Evolutionary conservation across 306 rosid species (phyloP), one percentile per base, ranked within the genome.

Genomic region (Amphicarpaea edgeworthii): DNA sequence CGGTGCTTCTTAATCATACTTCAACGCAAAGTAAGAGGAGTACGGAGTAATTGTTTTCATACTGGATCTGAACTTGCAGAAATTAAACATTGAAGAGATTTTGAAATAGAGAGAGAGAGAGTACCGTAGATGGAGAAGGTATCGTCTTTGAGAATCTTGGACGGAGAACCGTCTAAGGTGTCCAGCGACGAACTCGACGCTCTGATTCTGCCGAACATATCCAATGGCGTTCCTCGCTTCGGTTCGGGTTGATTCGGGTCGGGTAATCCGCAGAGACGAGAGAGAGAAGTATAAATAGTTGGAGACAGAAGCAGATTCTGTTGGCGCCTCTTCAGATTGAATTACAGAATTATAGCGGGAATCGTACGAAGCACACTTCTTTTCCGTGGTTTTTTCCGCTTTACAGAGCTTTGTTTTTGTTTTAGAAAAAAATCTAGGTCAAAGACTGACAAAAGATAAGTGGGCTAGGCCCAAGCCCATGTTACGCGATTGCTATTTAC

Each of bases 111-210:
- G 12, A 64, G 10, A n/a, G 40, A 58, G 34, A n/a, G 15, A 3
- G 54, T 81, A 95, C 98, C 99, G 61, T 90, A 95, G 68, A 92
- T 83, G 70, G 99, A 95, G 85, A 90, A 82, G 51, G 90, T 73
- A 16, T 90, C 97, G 20, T 92, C 88, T 64, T 88, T 95, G 70
- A 85, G 84, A 80, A 95, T 72, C 90, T 92, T 89, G 75, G 91
- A 90, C 6, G 93, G 84, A 54, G 86, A 78, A 53, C 88, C 85
- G 76, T 92, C 95, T 71, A 90, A 85, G 80, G 63, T 81, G n/a
- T 92, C 97, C 10, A 75, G 68, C 17, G 97, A 86, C 20, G 89
- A 84, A 55, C 92, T 50, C 4, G 93, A 84, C 17, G 91, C 81
- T 72, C 99, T 87, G 50, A 92, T 77, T 71, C 82, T 88, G 60